These are phyloP conservation scores for Seiridium unicorne DNA, from an alignment of 2,329 filamentous ascomycete genomes.

Conservation along the genomic window DNA sequence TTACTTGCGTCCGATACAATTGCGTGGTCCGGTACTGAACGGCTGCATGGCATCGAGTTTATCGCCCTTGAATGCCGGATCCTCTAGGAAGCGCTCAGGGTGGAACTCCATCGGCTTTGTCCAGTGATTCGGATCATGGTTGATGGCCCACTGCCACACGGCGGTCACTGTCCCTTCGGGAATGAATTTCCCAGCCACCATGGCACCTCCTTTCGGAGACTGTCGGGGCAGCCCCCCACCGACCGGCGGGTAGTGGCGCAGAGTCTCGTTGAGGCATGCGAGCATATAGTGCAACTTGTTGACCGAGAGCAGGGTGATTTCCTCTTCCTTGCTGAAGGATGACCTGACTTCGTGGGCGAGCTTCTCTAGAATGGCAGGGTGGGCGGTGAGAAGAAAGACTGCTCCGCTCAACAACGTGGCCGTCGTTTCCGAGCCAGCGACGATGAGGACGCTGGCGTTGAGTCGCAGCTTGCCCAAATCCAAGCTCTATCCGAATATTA, in stretches of 20 bases:
- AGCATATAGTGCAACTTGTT: conserved; percentile 35
- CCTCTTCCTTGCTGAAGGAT: conserved; percentile 32
- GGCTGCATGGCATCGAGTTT: conserved; percentile 32
- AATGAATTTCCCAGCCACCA: conserved; percentile 21
- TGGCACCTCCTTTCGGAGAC: conserved; percentile 22
- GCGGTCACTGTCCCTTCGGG: conserved; percentile 31
- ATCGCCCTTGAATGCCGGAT: conserved; percentile 28
- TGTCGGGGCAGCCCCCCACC: conserved; percentile 20
- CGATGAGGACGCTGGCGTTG: conserved; percentile 32
- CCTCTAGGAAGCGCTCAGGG: conserved; percentile 38
- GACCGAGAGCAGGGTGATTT: conserved; percentile 35
- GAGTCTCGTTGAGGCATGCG: conserved; percentile 39
- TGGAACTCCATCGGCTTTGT: conserved; percentile 33
- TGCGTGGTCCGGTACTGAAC: conserved; percentile 35
- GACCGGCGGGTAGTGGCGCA: conserved; percentile 39
- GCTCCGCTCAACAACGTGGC: conserved; percentile 41
- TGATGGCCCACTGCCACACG: conserved; percentile 34
- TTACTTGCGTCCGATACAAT: conserved; percentile 39
- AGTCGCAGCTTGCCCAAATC: conserved; percentile 13
- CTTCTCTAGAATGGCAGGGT: conserved; percentile 30
- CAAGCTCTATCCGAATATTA: neutral
- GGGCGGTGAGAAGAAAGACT: conserved; percentile 36
- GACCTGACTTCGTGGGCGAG: conserved; percentile 37
- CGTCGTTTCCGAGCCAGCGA: conserved; percentile 51
- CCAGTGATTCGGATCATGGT: conserved; percentile 33